Percentiles rank a stretch among this genome's conserved stretches.
These are phyloP conservation scores for Pyrenochaeta sp. DNA, from an alignment of 2,329 filamentous ascomycete species.

Conservation along the genomic window DNA sequence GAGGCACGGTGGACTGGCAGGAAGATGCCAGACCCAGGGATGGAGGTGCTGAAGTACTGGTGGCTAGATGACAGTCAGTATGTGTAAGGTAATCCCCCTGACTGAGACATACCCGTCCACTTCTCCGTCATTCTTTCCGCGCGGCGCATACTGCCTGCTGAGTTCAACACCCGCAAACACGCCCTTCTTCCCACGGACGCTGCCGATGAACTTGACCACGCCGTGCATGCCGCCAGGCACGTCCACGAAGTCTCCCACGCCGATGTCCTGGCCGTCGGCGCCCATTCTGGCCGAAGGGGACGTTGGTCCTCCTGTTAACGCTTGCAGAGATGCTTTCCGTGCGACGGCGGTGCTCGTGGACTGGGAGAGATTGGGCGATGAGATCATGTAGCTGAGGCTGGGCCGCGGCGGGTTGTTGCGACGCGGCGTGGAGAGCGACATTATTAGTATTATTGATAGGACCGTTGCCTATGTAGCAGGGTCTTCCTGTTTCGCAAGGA, in stretches of 20 bases:
- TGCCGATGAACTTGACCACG: conserved; percentile 85
- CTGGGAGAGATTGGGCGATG: conserved; percentile 53
- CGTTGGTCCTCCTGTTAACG: conserved; percentile 64
- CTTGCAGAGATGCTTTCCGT: conserved; percentile 75
- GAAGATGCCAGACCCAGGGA: conserved; percentile 89
- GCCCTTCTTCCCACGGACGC: conserved; percentile 87
- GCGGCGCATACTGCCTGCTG: conserved; percentile 76
- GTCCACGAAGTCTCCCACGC: conserved; percentile 84
- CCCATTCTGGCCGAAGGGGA: conserved; percentile 53
- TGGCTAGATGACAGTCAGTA: conserved; percentile 47
- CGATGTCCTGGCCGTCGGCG: conserved; percentile 62
- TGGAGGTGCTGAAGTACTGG: conserved; percentile 80
- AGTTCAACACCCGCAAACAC: conserved; percentile 93
- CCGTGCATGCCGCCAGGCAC: conserved; percentile 94
- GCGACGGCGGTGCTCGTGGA: conserved; percentile 58
- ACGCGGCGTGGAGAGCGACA: conserved; percentile 54
- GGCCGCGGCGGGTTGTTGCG: conserved; percentile 48
- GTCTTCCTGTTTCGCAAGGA: conserved; percentile 16
- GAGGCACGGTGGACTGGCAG: conserved; percentile 83
- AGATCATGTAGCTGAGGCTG: conserved; percentile 50
- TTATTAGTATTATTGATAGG: conserved; percentile 29
- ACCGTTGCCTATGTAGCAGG: conserved; percentile 7
- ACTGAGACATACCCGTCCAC: conserved; percentile 79
- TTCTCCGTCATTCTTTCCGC: conserved; percentile 95
- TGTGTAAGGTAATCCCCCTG: not conserved